These are phyloP conservation scores for Exutisphaerella laricina DNA, from an alignment of 2,329 filamentous ascomycete species.

Conservation along the genomic window DNA sequence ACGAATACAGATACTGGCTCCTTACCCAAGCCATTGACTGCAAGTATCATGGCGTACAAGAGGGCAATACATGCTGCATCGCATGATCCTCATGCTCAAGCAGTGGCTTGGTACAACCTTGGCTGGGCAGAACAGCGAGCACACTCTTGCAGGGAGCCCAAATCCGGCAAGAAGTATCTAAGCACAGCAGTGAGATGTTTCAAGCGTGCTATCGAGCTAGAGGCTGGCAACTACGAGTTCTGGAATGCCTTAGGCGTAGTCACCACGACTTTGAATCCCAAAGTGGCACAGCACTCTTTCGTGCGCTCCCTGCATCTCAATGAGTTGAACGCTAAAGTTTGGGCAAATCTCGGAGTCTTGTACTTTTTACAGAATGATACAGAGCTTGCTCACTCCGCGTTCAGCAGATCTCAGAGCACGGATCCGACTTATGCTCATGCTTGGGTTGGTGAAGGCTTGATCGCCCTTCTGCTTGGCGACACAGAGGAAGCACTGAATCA, in stretches of 20 bases:
- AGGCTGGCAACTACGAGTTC: slow-evolving; percentile 89
- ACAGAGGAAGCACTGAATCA: slow-evolving; percentile 71
- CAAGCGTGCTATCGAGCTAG: slow-evolving; percentile 91
- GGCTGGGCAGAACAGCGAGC: slow-evolving; percentile 89
- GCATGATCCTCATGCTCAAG: slow-evolving; percentile 76
- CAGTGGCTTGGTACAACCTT: slow-evolving; percentile 95
- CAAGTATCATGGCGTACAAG: slow-evolving; percentile 75
- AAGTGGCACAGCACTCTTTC: slow-evolving; percentile 88
- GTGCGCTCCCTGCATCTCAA: slow-evolving; percentile 89
- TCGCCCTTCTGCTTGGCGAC: slow-evolving; percentile 73
- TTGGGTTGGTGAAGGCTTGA: slow-evolving; percentile 87
- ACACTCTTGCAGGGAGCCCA: slow-evolving; percentile 56
- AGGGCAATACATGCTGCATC: slow-evolving; percentile 69
- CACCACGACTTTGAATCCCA: slow-evolving; percentile 77
- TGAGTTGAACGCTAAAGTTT: slow-evolving; percentile 71
- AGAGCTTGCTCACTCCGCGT: slow-evolving; percentile 82
- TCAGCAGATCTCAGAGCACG: slow-evolving; percentile 83
- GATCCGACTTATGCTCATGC: slow-evolving; percentile 91
- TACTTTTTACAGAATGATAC: slow-evolving; percentile 79
- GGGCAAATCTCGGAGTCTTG: slow-evolving; percentile 86
- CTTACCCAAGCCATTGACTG: slow-evolving; percentile 58
- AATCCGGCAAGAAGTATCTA: slow-evolving; percentile 61
- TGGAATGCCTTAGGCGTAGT: slow-evolving; percentile 95
- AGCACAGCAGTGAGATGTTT: slow-evolving; percentile 83
- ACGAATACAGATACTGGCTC: slow-evolving; percentile 25